phyloP scores from a whole-genome alignment of 225 moss, liverwort and hornwort species.

The Thuidium tamariscinum region DNA sequence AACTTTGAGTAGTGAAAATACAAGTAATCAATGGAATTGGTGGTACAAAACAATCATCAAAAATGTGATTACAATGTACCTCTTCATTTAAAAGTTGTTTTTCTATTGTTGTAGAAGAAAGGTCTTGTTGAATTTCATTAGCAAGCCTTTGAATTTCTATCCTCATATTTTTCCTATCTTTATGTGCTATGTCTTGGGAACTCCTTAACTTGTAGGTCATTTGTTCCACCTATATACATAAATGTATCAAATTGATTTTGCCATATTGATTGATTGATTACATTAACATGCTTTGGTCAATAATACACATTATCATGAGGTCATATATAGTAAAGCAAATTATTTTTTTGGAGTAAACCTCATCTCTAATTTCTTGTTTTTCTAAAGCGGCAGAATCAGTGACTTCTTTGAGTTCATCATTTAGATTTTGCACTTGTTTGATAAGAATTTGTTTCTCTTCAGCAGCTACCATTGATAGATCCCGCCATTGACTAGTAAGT shows the following conservation, averaged over 20 bases:
- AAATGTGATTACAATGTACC: not conserved
- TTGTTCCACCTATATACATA: slow-evolving; percentile 7
- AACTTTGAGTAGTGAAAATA: not conserved
- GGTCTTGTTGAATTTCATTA: slow-evolving; percentile 22
- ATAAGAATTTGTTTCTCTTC: slow-evolving; percentile 29
- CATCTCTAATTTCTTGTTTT: slow-evolving; percentile 30
- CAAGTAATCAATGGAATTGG: not conserved
- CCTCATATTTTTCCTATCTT: slow-evolving; percentile 32
- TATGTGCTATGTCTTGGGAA: slow-evolving; percentile 28
- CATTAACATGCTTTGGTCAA: not conserved
- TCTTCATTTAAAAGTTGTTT: slow-evolving; percentile 23
- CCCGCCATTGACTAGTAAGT: slow-evolving; percentile 27
- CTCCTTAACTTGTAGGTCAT: slow-evolving; percentile 18
- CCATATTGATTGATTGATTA: not conserved
- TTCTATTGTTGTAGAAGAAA: not conserved
- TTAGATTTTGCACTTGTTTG: slow-evolving; percentile 24
- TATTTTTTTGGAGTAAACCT: not conserved
- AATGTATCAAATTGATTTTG: not conserved
- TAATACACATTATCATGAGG: not conserved
- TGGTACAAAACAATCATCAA: not conserved
- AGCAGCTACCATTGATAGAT: slow-evolving; percentile 9
- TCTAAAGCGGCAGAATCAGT: not conserved
- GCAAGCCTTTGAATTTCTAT: slow-evolving; percentile 36
- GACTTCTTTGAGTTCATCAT: slow-evolving; percentile 9
- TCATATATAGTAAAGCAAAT: not conserved